phyloP scores from a whole-genome alignment of 108 stramenopile species.

The Schizochytrium sp. region DNA sequence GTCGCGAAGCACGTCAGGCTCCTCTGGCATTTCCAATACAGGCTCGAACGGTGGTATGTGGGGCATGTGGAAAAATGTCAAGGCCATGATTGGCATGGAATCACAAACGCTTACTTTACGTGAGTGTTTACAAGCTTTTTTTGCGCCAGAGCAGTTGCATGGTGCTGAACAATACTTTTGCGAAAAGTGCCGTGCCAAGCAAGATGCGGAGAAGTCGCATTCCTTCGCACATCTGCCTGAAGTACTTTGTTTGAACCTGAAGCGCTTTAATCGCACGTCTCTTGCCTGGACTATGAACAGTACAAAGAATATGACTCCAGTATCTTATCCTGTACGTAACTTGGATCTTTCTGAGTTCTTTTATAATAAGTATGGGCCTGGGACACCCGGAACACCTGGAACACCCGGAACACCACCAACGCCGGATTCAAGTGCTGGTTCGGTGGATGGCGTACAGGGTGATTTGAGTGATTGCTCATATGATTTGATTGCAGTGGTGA shows the following conservation, averaged over 20 bases:
- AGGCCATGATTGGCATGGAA: constrained; percentile 40
- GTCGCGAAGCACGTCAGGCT: not conserved
- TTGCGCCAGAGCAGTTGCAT: constrained; percentile 93
- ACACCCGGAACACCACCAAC: not conserved
- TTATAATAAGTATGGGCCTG: not conserved
- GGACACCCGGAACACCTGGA: not conserved
- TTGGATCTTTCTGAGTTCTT: constrained; percentile 26
- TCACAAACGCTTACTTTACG: constrained; percentile 68
- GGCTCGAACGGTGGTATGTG: not conserved
- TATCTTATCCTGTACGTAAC: constrained; percentile 26
- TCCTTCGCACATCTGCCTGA: constrained; percentile 91
- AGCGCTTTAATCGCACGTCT: constrained; percentile 81
- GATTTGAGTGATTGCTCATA: not conserved
- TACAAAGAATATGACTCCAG: constrained; percentile 34
- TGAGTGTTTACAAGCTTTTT: constrained; percentile 85
- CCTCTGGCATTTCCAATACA: not conserved
- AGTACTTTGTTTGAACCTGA: constrained; percentile 94
- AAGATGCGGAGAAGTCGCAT: constrained; percentile 93
- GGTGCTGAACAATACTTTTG: constrained; percentile 97
- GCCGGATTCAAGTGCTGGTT: not conserved
- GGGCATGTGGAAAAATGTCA: constrained; percentile 36
- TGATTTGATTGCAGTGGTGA: constrained; percentile 37
- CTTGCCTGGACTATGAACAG: constrained; percentile 42
- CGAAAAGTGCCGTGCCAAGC: constrained; percentile 90
- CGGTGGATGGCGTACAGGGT: not conserved